Evolutionary conservation across 257 asterid species (phyloP).

Genomic region (Avicennia marina): DNA sequence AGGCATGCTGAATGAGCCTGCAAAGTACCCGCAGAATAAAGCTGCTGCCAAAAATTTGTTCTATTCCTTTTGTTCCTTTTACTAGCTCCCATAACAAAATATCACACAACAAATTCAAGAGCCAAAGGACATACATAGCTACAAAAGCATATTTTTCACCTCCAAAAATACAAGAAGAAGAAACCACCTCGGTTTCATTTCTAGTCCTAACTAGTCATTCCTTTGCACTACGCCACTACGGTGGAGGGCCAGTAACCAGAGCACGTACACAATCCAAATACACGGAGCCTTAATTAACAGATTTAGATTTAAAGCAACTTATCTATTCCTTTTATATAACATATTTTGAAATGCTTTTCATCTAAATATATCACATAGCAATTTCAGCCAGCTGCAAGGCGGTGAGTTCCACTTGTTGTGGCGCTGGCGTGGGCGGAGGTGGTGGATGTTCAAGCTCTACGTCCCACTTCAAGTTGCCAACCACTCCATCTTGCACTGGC

Average conservation of each 20-base stretch:
- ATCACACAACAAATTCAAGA: constrained; percentile 3
- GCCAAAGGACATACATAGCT: constrained; percentile 1
- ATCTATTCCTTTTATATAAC: neutral
- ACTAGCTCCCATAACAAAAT: constrained; percentile 5
- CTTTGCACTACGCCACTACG: constrained; percentile 20
- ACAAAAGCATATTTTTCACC: constrained; percentile 30
- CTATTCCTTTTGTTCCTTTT: constrained; percentile 30
- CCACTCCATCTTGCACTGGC: constrained; percentile 44
- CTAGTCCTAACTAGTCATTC: constrained; percentile 7
- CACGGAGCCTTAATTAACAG: too few species aligned
- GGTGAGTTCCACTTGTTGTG: constrained; percentile 30
- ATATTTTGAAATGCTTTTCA: neutral
- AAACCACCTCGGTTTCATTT: constrained; percentile 9
- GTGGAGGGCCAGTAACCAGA: constrained; percentile 27
- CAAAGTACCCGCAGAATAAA: constrained; percentile 22
- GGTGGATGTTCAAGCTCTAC: constrained; percentile 19
- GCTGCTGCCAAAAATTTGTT: constrained; percentile 30
- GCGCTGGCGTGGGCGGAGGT: constrained; percentile 18
- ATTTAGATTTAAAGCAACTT: too few species aligned
- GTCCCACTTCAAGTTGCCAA: constrained; percentile 47
- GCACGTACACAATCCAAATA: constrained; percentile 7
- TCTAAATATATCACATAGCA: constrained; percentile 11
- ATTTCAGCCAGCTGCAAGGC: constrained; percentile 31
- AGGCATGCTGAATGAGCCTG: constrained; percentile 22
- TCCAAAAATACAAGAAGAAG: constrained; percentile 28